Base-by-base conservation (phyloP, 1,139 yeast species). In the Pichia sp. region DNA sequence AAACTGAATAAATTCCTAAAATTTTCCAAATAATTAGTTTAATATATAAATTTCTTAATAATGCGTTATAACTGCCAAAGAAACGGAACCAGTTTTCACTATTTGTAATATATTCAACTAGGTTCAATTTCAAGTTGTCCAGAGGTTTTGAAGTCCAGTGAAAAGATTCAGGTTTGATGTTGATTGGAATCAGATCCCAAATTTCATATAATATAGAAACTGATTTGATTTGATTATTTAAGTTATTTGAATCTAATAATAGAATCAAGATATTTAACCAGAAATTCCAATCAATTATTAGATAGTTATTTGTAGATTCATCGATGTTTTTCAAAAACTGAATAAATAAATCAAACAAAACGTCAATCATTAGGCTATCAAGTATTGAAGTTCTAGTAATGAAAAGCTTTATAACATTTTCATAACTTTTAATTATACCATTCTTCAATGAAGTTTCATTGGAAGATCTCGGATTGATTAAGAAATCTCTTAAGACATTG, bases 11-110 rank as follows among this genome's bases (percentile, higher is more conserved):
- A 16, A 57, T 44, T 2, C 65, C 64, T 27, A 63, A 37, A 18
- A 79, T 58, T 55, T 88, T 73, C 86, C 94, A 87, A 45, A 85
- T 72, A 18, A 87, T 54, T 29, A 87, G 69, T 45, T 89, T 71
- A 44, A 79, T 70, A 62, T 82, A 87, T 59, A 81, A 84, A 2
- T 84, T 75, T 40, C 95, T 71, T 18, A 85, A 80, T 29, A 85
- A 65, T 2, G 95, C 90, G 56, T 81, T 78, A 88, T 95, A 87
- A 64, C 87, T 95, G 42, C 82, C 75, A 58, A 86, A 80, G 52
- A 78, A 77, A 40, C 72, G 68, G 41, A 65, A 64, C 80, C 87
- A 84, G 43, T 68, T 67, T 2, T 64, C 61, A 7, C 69, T 64
- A 4, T 76, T 69, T 12, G 81, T 66, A 27, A 85, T 62, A 83